Base-by-base conservation (phyloP, 805 yeast species). In the Pichia membranifaciens region DNA sequence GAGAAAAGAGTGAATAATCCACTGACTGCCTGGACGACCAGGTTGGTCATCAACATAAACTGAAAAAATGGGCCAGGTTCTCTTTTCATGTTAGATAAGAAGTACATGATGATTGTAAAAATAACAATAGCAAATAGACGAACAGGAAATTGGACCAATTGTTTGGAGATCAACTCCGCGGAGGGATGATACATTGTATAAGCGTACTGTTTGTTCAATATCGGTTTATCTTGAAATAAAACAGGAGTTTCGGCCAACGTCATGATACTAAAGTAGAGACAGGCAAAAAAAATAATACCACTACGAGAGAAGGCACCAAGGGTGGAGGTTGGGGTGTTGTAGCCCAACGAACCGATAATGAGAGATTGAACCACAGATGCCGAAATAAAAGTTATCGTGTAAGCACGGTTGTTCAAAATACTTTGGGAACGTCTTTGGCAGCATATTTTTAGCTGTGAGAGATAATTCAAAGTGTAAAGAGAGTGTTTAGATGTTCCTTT, bases 141-240 rank as follows among this genome's bases (percentile, higher is more conserved):
- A 38, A 75, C 68, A 3, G 86, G 87, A 43, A 79, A 60, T 56
- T 78, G 81, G 38, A 81, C 72, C 32, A 81, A 58, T 53, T 77
- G 74, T 50, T 72, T 72, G 9, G 83, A 78, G 38, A 82, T 52
- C 9, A 82, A 75, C 62, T 81, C 86, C 22, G 84, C 84, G 20
- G 86, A 74, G 16, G 81, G 79, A 51, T 81, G 76, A 60, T 77
- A 80, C 66, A 82, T 67, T 15, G 82, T 77, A 54, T 78, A 81
- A 23, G 81, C 73, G 57, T 76, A 75, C 57, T 82, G 88, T 59
- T 81, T 82, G 54, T 77, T 79, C 48, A 80, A 70, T 55, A 81
- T 79, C 25, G 83, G 79, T 66, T 84, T 77, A 48, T 75, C 76
- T 50, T 77, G 76, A 56, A 78, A 82, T 47, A 81, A 66, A 9